Base-by-base conservation (phyloP, 1,284 basidiomycete genomes). In the Malassezia furfur region DNA sequence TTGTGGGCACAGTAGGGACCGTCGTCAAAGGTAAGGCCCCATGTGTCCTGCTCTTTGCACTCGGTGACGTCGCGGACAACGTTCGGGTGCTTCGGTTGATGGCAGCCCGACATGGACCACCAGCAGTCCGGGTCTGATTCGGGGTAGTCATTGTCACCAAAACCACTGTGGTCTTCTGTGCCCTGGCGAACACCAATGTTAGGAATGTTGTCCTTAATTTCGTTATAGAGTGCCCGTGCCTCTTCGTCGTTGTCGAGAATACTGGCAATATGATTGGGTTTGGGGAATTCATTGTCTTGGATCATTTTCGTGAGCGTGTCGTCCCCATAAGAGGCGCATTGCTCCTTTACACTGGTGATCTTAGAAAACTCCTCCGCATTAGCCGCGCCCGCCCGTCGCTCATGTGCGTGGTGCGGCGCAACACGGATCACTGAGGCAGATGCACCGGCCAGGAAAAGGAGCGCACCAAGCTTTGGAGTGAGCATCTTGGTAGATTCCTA, bases 21-120 rank as follows among this genome's bases (percentile, higher is more conserved):
- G 58, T 80, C 79, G 61, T 81, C 79, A 54, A 78, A 78, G 5
- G 77, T 77, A 31, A 78, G 70, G 34, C 80, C 79, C 76, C 78
- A 81, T 1, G 79, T 79, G 31, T 68, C 54, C 2, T 79, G 77
- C 59, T 79, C 78, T 14, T 78, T 77, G 53, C 76, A 75, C 19
- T 48, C 19, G 5, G 73, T 72, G 5, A 78, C 60, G 54, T 80
- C 79, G 21, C 67, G 59, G 5, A 61, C 45, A 6, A 79, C 47
- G 47, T 52, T 55, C 22, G 57, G 35, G 25, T 62, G 57, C 45
- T 68, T 70, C 28, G 77, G 76, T 2, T 59, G 70, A 19, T 65
- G 70, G 48, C 68, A 72, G 12, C 56, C 59, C 25, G 30, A 54
- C 44, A 48, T 59, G 3, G 66, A 66, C 69, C 68, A 72, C 65